Base-by-base conservation (phyloP, 1,284 basidiomycete species). In the Coniferiporia sulphurascens region DNA sequence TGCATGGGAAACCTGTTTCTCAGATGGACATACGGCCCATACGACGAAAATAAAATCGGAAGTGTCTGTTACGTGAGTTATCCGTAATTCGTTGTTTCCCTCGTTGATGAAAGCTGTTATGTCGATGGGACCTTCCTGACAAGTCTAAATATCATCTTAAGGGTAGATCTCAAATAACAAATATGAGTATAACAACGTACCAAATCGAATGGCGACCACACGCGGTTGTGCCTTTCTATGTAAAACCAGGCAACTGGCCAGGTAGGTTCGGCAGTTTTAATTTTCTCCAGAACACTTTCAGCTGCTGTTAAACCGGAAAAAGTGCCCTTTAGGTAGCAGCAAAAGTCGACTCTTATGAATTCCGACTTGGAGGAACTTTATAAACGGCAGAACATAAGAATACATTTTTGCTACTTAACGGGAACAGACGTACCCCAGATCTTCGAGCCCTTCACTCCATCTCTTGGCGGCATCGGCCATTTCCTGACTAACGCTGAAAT, bases 131-230 rank as follows among this genome's bases (percentile, higher is more conserved):
- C 48, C 56, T 45, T 43, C 32, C 17, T 44, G 52, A 10, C 17
- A 44, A 32, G 12, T 10, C 52, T 54, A 19, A n/a, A 9, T 21
- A 12, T n/a, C 10, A 27, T 1, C 45, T 6, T 45, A 38, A 22
- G 9, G 13, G 22, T 1, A 21, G 0, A 21, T 41, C 15, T 41
- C 3, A 55, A 32, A 45, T n/a, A 45, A 17, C 15, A 12, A 27
- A 22, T 4, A 2, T 45, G 17, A 27, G 10, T 36, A 48, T 19
- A 32, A 27, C 5, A 27, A 27, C 27, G 27, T 27, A 57, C 56
- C 48, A 57, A 34, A 32, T 57, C 48, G 43, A 22, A 57, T 32
- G 49, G 48, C 15, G 56, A 57, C 56, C 56, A 57, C 12, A 51
- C 48, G 8, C n/a, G 35, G 17, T 43, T 35, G 9, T 36, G 48